Conservation (phyloP, 2,329 filamentous ascomycete genomes). For the Exophiala sp. region DNA sequence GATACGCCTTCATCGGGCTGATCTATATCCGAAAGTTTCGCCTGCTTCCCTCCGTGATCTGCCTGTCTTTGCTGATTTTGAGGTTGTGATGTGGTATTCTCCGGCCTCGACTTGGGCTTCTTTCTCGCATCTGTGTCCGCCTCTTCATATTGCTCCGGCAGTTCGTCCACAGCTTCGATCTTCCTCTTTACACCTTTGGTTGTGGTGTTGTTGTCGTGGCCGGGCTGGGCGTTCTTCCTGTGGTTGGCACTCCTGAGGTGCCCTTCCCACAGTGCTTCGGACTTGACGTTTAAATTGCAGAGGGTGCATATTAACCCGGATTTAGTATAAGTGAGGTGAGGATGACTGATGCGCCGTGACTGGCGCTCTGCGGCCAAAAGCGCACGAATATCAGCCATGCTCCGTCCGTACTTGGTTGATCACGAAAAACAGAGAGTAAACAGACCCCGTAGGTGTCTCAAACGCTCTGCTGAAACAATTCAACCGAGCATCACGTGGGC, state of each 20-base stretch:
- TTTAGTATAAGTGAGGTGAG: slow-evolving; percentile 61
- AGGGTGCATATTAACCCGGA: slow-evolving; percentile 62
- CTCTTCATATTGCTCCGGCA: slow-evolving; percentile 22
- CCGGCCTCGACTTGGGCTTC: slow-evolving; percentile 28
- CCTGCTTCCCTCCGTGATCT: not conserved
- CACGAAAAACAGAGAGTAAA: not conserved
- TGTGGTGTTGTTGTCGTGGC: slow-evolving; percentile 29
- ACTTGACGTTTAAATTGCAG: slow-evolving; percentile 60
- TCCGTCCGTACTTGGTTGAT: not conserved
- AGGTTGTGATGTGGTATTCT: slow-evolving; percentile 26
- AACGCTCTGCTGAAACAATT: no score
- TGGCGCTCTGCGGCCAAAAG: slow-evolving; percentile 72
- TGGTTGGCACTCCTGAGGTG: slow-evolving; percentile 52
- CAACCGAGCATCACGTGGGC: no score
- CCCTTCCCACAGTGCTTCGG: slow-evolving; percentile 61
- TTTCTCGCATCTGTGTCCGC: slow-evolving; percentile 19
- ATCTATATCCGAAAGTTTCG: not conserved
- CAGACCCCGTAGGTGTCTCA: not conserved
- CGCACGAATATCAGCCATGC: slow-evolving; percentile 72
- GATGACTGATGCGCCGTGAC: slow-evolving; percentile 65
- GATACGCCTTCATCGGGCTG: not conserved
- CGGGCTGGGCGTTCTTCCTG: slow-evolving; percentile 34
- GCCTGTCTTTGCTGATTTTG: not conserved
- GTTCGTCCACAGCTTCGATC: slow-evolving; percentile 39
- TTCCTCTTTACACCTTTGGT: slow-evolving; percentile 51